Evolutionary conservation across 352 stramenopile genomes (phyloP).

Genomic region (Phytophthora crassamura): DNA sequence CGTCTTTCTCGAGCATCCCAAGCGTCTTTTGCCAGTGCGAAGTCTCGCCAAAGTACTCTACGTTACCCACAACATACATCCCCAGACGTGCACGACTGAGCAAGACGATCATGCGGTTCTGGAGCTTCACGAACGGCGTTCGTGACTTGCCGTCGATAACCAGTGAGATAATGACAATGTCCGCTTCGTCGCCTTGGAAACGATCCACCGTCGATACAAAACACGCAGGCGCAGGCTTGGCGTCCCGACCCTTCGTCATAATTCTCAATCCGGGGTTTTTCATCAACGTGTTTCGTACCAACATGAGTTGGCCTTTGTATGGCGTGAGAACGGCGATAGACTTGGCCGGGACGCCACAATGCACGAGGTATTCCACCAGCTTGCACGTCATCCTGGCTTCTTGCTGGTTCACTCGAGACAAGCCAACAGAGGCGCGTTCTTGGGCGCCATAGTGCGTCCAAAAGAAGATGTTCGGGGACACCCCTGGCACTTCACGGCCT

Average conservation of each 20-base stretch:
- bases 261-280: conserved; percentile 37
- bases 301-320: conserved; percentile 90
- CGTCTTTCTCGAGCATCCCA: conserved; percentile 49
- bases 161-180: conserved; percentile 88
- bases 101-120: conserved; percentile 92
- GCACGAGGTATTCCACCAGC: conserved; percentile 80
- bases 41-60: conserved; percentile 80
- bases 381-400: conserved; percentile 84
- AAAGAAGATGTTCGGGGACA: conserved; percentile 84
- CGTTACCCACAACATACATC: conserved; percentile 88
- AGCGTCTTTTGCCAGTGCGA: conserved; percentile 84
- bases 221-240: conserved; percentile 47
- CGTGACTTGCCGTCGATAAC: conserved; percentile 90
- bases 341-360: conserved; percentile 70
- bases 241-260: conserved; percentile 31
- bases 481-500: conserved; percentile 81
- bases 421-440: conserved; percentile 65
- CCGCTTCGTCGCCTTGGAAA: conserved; percentile 92
- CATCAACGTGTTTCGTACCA: conserved; percentile 82
- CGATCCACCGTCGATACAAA: conserved; percentile 87
- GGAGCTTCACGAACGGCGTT: conserved; percentile 89
- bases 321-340: conserved; percentile 90
- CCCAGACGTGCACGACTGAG: conserved; percentile 85
- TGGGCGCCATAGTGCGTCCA: conserved; percentile 80
- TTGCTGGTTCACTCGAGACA: conserved; percentile 76